Percentiles rank a stretch among this genome's conserved stretches.
These are phyloP conservation scores for Coniochaeta pulveracea DNA, from an alignment of 2,329 filamentous ascomycete species.

Conservation along the genomic window DNA sequence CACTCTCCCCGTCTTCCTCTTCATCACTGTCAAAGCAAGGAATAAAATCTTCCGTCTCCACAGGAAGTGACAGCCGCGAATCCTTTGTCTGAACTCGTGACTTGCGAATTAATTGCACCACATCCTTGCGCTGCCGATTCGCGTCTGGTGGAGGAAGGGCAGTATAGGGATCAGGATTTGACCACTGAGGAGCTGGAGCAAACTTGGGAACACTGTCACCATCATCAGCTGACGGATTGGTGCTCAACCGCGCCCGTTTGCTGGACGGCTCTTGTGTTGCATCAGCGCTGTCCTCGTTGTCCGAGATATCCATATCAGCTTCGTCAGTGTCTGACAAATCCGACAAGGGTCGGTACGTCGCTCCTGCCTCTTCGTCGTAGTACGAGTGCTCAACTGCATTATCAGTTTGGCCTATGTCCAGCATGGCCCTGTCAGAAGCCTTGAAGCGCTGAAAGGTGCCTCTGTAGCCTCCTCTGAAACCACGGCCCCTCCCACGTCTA, in stretches of 20 bases:
- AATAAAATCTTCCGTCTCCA: conserved; percentile 73
- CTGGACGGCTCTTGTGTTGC: conserved; percentile 21
- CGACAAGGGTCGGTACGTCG: conserved; percentile 42
- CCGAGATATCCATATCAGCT: conserved; percentile 53
- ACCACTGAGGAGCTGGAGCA: conserved; percentile 64
- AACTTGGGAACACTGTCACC: conserved; percentile 16
- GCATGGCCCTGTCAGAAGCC: conserved; percentile 36
- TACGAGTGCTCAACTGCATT: conserved; percentile 33
- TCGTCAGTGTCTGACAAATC: conserved; percentile 53
- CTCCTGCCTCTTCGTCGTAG: conserved; percentile 29
- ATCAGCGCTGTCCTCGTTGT: conserved; percentile 27
- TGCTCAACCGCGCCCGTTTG: conserved; percentile 29
- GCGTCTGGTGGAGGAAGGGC: conserved; percentile 73
- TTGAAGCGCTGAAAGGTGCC: conserved; percentile 24
- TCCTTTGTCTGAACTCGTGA: conserved; percentile 54
- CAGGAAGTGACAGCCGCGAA: conserved; percentile 34
- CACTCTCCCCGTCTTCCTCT: conserved; percentile 15
- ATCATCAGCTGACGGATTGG: too few relatives aligned
- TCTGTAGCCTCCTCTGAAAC: conserved; percentile 5
- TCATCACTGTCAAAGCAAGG: conserved; percentile 59
- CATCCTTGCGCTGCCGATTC: conserved; percentile 66
- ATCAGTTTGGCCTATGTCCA: conserved; percentile 30
- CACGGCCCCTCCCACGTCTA: conserved; percentile 3
- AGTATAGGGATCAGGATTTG: conserved; percentile 91
- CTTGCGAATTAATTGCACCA: conserved; percentile 86